phyloP scores from a whole-genome alignment of 2,329 filamentous ascomycete genomes.

The Ilyonectria sp. region DNA sequence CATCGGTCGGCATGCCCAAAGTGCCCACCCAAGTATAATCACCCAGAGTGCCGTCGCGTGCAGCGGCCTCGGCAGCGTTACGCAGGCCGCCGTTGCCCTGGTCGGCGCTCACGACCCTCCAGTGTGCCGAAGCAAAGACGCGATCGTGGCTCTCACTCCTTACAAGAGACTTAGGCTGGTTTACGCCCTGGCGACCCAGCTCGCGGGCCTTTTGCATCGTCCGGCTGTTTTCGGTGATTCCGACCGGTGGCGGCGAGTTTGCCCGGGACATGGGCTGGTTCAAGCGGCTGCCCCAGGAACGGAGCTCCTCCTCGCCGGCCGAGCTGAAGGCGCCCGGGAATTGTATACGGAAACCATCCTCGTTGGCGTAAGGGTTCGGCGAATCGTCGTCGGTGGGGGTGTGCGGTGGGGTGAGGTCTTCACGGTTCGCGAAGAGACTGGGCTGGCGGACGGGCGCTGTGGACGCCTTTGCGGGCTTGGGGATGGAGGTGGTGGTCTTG shows the following conservation, averaged over 20 bases:
- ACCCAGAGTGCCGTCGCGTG: conserved; percentile 76
- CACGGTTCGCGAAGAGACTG: conserved; percentile 67
- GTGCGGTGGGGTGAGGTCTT: conserved; percentile 68
- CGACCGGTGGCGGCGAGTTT: conserved; percentile 80
- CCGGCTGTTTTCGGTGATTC: conserved; percentile 79
- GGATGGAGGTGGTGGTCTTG: conserved; percentile 43
- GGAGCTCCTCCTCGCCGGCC: conserved; percentile 81
- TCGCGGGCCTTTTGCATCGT: conserved; percentile 71
- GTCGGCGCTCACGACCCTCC: conserved; percentile 87
- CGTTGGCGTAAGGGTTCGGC: conserved; percentile 69
- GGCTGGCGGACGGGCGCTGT: conserved; percentile 57
- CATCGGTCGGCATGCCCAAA: conserved; percentile 93
- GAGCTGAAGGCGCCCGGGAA: conserved; percentile 69
- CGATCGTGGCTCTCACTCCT: conserved; percentile 77
- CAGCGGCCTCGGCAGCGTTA: conserved; percentile 87
- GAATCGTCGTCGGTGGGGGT: conserved; percentile 65
- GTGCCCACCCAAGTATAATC: conserved; percentile 94
- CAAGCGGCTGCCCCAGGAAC: conserved; percentile 81
- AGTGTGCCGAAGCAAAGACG: conserved; percentile 83
- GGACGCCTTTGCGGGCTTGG: conserved; percentile 25
- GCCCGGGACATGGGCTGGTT: conserved; percentile 86
- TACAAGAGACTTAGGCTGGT: conserved; percentile 66
- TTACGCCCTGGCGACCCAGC: conserved; percentile 70
- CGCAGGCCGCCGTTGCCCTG: conserved; percentile 94
- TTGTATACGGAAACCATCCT: conserved; percentile 71